These are phyloP conservation scores for Glycine soja DNA, from an alignment of 306 rosid genomes.

Conservation along the genomic window DNA sequence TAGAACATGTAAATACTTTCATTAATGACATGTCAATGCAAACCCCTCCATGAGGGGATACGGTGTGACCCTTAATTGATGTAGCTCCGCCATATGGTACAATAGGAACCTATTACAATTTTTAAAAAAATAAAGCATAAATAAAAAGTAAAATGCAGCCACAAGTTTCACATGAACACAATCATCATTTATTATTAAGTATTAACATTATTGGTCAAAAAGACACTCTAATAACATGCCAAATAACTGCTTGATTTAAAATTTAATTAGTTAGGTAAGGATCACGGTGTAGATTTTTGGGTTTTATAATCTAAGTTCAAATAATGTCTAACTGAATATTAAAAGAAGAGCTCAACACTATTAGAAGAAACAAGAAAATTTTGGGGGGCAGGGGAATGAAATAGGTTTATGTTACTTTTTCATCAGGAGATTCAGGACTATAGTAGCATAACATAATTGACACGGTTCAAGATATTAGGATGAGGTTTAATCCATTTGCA, in stretches of 20 bases:
- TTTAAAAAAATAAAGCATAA: background rate
- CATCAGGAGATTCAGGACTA: too few relatives aligned
- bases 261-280: background rate
- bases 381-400: too few relatives aligned
- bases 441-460: too few relatives aligned
- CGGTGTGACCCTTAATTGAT: slow-evolving; percentile 95
- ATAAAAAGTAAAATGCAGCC: slow-evolving; percentile 33
- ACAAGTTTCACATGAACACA: slow-evolving; percentile 40
- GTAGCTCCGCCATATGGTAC: slow-evolving; percentile 99
- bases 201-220: slow-evolving; percentile 27
- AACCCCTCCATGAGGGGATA: slow-evolving; percentile 89
- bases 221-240: background rate
- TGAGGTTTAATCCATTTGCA: too few relatives aligned
- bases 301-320: background rate
- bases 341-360: too few relatives aligned
- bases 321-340: background rate
- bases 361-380: too few relatives aligned
- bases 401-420: too few relatives aligned
- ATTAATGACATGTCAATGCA: slow-evolving; percentile 87
- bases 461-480: too few relatives aligned
- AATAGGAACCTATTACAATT: slow-evolving; percentile 73
- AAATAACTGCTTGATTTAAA: slow-evolving; percentile 10
- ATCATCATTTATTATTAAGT: slow-evolving; percentile 9
- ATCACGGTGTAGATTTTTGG: background rate
- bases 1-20: slow-evolving; percentile 67